These are phyloP conservation scores for Sugiyamaella smithiae DNA, from an alignment of 805 yeast genomes.

Conservation along the genomic window DNA sequence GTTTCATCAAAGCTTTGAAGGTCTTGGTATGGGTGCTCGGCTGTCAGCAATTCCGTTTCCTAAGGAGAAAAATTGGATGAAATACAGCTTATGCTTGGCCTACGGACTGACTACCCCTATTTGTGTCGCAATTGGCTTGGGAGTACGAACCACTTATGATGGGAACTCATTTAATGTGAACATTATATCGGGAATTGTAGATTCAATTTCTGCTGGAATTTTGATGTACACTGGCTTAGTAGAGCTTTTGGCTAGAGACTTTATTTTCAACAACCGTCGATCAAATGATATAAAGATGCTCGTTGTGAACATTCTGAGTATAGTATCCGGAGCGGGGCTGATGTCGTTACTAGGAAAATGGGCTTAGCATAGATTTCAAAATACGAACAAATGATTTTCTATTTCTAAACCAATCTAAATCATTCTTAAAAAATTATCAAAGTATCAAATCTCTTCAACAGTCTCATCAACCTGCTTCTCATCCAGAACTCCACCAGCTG, in stretches of 20 bases:
- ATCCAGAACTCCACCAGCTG: too few species aligned
- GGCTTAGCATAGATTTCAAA: too few species aligned
- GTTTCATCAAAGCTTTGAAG: conserved; percentile 78
- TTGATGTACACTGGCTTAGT: conserved; percentile 69
- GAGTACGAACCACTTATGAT: conserved; percentile 58
- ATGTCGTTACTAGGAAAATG: conserved; percentile 77
- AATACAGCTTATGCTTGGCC: conserved; percentile 48
- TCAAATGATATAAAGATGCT: conserved; percentile 43
- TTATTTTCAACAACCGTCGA: conserved; percentile 45
- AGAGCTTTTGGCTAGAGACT: conserved; percentile 73
- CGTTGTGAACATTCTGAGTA: conserved; percentile 40
- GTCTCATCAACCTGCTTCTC: too few species aligned
- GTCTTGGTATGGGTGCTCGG: conserved; percentile 74
- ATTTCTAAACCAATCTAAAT: too few species aligned
- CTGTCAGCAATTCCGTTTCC: conserved; percentile 60
- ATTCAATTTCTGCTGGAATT: conserved; percentile 69
- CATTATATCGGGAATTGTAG: conserved; percentile 62
- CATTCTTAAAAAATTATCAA: too few species aligned
- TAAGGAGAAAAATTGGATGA: conserved; percentile 42
- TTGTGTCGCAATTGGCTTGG: conserved; percentile 70
- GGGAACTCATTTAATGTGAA: conserved; percentile 53
- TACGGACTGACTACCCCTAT: conserved; percentile 65
- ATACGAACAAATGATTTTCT: too few species aligned
- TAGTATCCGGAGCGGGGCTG: conserved; percentile 58
- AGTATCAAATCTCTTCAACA: too few species aligned